phyloP scores from a whole-genome alignment of 371 early-diverging fungal genomes.

The Neoconidiobolus thromboides region DNA sequence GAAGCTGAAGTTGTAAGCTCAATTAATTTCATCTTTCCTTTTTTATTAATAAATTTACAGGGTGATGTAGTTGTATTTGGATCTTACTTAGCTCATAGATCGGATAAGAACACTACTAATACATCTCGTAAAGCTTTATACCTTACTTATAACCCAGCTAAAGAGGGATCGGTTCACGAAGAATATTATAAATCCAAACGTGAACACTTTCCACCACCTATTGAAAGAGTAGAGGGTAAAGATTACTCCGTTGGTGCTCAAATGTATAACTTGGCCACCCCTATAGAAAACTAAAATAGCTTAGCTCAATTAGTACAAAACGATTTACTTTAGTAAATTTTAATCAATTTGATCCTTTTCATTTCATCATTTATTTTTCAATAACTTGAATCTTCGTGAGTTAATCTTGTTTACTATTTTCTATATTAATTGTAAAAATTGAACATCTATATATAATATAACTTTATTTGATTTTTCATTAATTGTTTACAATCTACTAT shows the following conservation, averaged over 20 bases:
- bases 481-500: too few species aligned
- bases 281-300: slow-evolving; percentile 10
- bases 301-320: too few species aligned
- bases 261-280: slow-evolving; percentile 23
- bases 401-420: too few species aligned
- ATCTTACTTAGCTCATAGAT: slow-evolving; percentile 29
- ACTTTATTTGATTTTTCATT: too few species aligned
- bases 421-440: too few species aligned
- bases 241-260: slow-evolving; percentile 25
- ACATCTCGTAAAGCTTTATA: slow-evolving; percentile 26
- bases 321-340: too few species aligned
- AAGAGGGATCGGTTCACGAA: slow-evolving; percentile 30
- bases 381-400: too few species aligned
- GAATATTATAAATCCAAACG: slow-evolving; percentile 30
- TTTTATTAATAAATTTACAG: not conserved
- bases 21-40: not conserved
- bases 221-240: slow-evolving; percentile 22
- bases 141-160: slow-evolving; percentile 28
- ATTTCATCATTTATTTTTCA: too few species aligned
- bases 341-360: too few species aligned
- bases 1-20: slow-evolving; percentile 24
- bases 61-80: slow-evolving; percentile 21
- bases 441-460: too few species aligned
- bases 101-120: slow-evolving; percentile 24
- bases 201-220: slow-evolving; percentile 26